These are phyloP conservation scores for Hymenoscyphus albidus DNA, from an alignment of 2,329 filamentous ascomycete genomes.

Conservation along the genomic window DNA sequence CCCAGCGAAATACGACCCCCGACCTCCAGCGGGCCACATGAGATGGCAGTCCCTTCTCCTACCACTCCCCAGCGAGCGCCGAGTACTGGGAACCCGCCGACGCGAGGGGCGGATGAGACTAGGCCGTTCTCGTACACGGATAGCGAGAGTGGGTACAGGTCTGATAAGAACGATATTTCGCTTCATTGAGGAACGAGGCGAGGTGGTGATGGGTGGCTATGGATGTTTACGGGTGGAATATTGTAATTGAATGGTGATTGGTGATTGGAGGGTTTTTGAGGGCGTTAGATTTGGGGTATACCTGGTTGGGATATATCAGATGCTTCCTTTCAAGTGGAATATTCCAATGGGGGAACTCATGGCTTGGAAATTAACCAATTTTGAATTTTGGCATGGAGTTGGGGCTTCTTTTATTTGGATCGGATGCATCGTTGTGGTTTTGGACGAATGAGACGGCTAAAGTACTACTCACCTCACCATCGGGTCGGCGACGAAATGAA, in stretches of 20 bases:
- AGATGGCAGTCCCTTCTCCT: slow-evolving; percentile 6
- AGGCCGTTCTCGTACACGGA: slow-evolving; percentile 21
- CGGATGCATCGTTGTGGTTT: neutral
- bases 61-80: slow-evolving; percentile 9
- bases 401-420: neutral
- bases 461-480: neutral
- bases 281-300: neutral
- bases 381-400: neutral
- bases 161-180: slow-evolving; percentile 1
- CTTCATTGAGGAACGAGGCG: neutral
- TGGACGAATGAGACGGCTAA: neutral
- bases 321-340: neutral
- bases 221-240: neutral
- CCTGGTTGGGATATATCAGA: neutral
- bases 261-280: neutral
- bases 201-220: neutral
- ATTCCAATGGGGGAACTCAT: too few relatives aligned
- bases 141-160: slow-evolving; percentile 17
- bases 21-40: slow-evolving; percentile 6
- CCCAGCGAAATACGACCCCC: slow-evolving; percentile 5
- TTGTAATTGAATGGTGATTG: neutral
- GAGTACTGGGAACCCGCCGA: slow-evolving; percentile 8
- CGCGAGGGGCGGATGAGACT: neutral
- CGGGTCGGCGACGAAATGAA: neutral
- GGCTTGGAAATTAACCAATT: neutral